Conservation (phyloP, 305 asterid genomes). For the Fraxinus paxiana region DNA sequence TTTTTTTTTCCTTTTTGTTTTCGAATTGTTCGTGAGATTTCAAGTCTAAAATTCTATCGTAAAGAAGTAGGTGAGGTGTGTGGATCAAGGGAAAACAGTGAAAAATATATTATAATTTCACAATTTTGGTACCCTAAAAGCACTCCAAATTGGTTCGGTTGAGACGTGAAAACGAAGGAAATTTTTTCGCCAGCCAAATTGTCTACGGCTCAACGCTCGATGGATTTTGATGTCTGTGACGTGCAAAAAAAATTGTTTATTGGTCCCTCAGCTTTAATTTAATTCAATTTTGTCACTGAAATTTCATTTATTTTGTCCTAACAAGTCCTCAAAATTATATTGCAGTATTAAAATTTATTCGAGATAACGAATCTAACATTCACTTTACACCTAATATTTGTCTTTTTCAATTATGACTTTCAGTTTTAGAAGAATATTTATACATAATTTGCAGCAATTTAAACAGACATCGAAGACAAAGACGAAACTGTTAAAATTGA, state of each 20-base stretch:
- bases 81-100: not conserved
- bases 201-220: conserved; percentile 22
- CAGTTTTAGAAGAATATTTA: not conserved
- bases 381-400: not conserved
- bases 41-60: not conserved
- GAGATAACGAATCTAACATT: not conserved
- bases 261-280: not conserved
- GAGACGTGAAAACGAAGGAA: conserved; percentile 30
- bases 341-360: not conserved
- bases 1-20: not conserved
- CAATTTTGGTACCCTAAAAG: not conserved
- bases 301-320: not conserved
- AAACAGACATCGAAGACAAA: not conserved
- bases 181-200: conserved; percentile 17
- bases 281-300: not conserved
- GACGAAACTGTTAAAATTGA: not conserved
- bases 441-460: not conserved
- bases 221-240: not conserved
- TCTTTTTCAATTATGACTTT: not conserved
- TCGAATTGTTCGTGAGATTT: not conserved
- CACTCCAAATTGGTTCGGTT: not conserved
- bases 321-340: not conserved
- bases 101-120: not conserved
- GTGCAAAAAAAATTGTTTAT: not conserved
- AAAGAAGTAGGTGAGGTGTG: not conserved